These are phyloP conservation scores for Wilcoxina mikolae DNA, from an alignment of 495 filamentous ascomycete species.

Conservation along the genomic window DNA sequence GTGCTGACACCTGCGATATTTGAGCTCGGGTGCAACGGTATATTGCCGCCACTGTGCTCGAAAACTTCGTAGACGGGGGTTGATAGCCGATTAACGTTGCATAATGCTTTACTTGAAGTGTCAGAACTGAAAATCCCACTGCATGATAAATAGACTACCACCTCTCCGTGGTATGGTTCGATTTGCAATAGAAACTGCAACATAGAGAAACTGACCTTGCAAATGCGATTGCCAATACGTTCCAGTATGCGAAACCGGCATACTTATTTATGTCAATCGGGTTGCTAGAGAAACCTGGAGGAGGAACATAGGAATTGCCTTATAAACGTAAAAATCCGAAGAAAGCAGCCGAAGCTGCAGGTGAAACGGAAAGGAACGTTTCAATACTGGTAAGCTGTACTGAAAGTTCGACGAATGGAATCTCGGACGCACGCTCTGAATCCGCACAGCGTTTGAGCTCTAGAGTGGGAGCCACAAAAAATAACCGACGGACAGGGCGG, in stretches of 20 bases:
- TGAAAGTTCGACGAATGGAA: not conserved
- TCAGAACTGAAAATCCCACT: slow-evolving; percentile 5
- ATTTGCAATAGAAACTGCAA: slow-evolving; percentile 15
- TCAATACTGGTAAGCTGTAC: not conserved
- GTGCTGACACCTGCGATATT: slow-evolving; percentile 15
- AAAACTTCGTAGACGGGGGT: slow-evolving; percentile 26
- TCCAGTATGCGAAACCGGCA: slow-evolving; percentile 27
- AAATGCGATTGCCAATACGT: slow-evolving; percentile 28
- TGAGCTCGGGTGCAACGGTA: slow-evolving; percentile 24
- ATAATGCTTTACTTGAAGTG: slow-evolving; percentile 10
- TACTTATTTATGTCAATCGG: not conserved
- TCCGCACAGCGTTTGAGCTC: not conserved
- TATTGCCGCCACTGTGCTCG: slow-evolving; percentile 26
- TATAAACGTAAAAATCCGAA: not conserved
- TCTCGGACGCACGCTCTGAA: not conserved
- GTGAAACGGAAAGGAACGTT: not conserved
- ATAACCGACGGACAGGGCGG: too few relatives aligned
- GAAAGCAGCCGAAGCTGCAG: not conserved
- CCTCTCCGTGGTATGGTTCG: slow-evolving; percentile 8
- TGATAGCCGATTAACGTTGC: slow-evolving; percentile 20
- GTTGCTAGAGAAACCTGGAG: not conserved
- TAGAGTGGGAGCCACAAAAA: too few relatives aligned
- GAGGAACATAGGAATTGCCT: not conserved
- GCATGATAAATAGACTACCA: slow-evolving; percentile 15
- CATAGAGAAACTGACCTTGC: slow-evolving; percentile 24